Conservation (phyloP, 495 filamentous ascomycete genomes). For the Baudoinia panamericana region DNA sequence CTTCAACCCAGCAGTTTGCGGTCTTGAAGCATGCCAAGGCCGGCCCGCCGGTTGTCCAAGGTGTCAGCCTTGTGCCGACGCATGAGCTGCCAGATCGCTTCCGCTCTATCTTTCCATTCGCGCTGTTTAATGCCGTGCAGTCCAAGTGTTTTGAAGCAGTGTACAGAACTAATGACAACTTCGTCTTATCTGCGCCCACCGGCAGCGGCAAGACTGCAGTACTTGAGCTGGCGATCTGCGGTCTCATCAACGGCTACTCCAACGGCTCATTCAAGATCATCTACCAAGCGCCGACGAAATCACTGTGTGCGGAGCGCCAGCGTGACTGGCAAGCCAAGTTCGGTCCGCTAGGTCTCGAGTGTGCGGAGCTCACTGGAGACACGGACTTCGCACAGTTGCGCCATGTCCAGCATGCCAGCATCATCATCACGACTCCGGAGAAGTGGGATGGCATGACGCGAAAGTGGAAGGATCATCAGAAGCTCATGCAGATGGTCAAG, state of each 20-base stretch:
- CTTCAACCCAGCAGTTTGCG: no score
- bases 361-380: conserved; percentile 85
- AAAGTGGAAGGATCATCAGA: conserved; percentile 85
- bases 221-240: conserved; percentile 84
- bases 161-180: conserved; percentile 64
- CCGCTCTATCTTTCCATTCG: conserved; percentile 62
- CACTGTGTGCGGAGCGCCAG: conserved; percentile 71
- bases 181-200: conserved; percentile 82
- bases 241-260: conserved; percentile 47
- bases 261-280: conserved; percentile 77
- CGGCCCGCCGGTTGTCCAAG: conserved; percentile 39
- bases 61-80: conserved; percentile 61
- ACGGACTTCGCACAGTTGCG: conserved; percentile 62
- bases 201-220: conserved; percentile 89
- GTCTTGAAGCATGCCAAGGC: not conserved
- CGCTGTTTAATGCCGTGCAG: conserved; percentile 81
- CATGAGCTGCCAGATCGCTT: conserved; percentile 65
- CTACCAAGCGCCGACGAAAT: conserved; percentile 90
- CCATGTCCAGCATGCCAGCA: conserved; percentile 65
- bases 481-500: conserved; percentile 71
- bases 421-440: conserved; percentile 94
- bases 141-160: conserved; percentile 69
- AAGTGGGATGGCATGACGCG: conserved; percentile 98
- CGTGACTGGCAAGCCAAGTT: conserved; percentile 85
- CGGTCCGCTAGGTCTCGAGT: conserved; percentile 54